These are phyloP conservation scores for Lachancea lanzarotensis DNA, from an alignment of 805 yeast genomes.

Conservation along the genomic window DNA sequence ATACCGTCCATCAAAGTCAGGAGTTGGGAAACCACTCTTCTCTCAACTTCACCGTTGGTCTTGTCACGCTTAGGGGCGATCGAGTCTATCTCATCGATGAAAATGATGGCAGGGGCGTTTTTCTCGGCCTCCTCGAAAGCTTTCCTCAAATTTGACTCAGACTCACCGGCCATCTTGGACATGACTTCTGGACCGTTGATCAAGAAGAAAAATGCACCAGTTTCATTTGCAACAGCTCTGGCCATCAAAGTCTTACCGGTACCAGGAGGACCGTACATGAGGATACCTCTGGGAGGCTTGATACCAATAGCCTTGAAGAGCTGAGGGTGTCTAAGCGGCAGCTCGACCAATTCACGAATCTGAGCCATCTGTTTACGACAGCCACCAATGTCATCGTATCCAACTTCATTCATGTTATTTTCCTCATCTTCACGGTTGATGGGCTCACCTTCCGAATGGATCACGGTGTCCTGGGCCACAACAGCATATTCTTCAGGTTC, in stretches of 20 bases:
- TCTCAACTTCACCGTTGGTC: constrained; percentile 99
- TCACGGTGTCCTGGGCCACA: constrained; percentile 96
- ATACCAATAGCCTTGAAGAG: constrained; percentile 96
- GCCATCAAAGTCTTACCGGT: constrained; percentile 99
- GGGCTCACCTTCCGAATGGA: constrained; percentile 99
- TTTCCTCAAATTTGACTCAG: constrained; percentile 92
- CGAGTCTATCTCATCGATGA: constrained; percentile 97
- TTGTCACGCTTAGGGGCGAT: constrained; percentile 99
- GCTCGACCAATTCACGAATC: constrained; percentile 95
- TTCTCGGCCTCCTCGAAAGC: constrained; percentile 99
- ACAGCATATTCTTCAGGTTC: constrained; percentile 97
- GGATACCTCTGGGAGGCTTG: constrained; percentile 96
- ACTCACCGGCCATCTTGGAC: constrained; percentile 99
- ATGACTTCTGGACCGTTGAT: constrained; percentile 99
- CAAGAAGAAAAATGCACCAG: constrained; percentile 97
- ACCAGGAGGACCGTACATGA: constrained; percentile 99
- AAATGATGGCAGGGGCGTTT: constrained; percentile 95
- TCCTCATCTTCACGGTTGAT: constrained; percentile 98
- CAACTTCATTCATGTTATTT: constrained; percentile 92
- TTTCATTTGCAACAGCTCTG: constrained; percentile 98
- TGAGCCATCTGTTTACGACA: constrained; percentile 99
- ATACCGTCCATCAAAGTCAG: constrained; percentile 99
- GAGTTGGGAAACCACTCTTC: constrained; percentile 97
- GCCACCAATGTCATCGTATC: constrained; percentile 98
- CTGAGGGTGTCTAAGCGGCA: constrained; percentile 97